phyloP scores from a whole-genome alignment of 345 rosid genomes.

The Mangifera indica region DNA sequence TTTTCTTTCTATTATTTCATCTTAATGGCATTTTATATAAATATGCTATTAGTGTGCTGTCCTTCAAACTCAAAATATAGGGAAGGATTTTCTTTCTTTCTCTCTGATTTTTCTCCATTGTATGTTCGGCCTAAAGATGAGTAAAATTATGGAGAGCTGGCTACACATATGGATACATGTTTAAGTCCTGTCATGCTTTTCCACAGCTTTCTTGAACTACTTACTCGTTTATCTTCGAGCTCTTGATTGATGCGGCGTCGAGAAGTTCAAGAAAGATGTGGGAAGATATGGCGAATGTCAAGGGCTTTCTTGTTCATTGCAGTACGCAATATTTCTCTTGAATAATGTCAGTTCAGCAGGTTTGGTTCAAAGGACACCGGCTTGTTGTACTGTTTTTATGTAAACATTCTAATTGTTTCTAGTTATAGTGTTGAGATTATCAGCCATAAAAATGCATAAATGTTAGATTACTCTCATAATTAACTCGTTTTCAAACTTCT shows the following conservation, averaged over 20 bases:
- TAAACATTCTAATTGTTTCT: no score
- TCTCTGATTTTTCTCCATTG: background rate
- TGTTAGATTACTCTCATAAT: no score
- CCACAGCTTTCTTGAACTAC: constrained; percentile 47
- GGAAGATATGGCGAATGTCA: constrained; percentile 29
- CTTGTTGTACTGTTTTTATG: background rate
- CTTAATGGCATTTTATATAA: no score
- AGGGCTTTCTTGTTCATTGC: constrained; percentile 18
- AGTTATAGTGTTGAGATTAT: no score
- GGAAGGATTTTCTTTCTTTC: background rate
- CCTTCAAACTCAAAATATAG: no score
- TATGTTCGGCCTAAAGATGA: background rate
- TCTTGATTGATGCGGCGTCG: background rate
- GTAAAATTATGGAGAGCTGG: background rate
- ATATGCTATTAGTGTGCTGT: no score
- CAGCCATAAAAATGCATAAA: no score
- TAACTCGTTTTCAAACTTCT: no score
- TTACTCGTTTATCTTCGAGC: background rate
- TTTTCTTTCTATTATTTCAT: no score
- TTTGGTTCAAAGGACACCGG: background rate
- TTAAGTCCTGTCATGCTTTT: constrained; percentile 35
- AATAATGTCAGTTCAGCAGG: background rate
- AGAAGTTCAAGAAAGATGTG: constrained; percentile 41
- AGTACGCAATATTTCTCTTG: background rate
- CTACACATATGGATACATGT: background rate